Evolutionary conservation across 108 stramenopile genomes (phyloP), one percentile per base, ranked within the genome.

Genomic region (Skeletonema grethae): DNA sequence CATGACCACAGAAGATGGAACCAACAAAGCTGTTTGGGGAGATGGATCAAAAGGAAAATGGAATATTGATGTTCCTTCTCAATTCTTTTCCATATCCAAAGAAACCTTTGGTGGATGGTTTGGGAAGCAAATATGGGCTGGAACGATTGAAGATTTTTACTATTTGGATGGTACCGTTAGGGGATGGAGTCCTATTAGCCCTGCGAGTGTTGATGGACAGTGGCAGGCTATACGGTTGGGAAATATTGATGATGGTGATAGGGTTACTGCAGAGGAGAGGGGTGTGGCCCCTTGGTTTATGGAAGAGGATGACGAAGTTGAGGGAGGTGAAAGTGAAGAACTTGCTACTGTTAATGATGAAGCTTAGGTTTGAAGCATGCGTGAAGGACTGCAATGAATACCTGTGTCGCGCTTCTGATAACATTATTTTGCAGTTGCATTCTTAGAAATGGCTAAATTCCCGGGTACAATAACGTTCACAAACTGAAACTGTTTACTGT

Each of bases 161-260:
- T 95, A 65, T 76, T 48, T 88, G 67, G 78, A 87, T 65, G 94
- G 94, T 36, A 87, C 89, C 10, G 89, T 93, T 20, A 77, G 91
- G 57, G 91, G 91, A 29, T 95, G 94, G 94, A 86, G 79, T 65
- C 92, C 87, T 45, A 72, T 86, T 18, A 72, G 78, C 28, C 84
- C 90, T 0, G 91, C 91, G 31, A 73, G 81, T 48, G 89, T 95
- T 7, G 24, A 82, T 18, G 94, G 91, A 22, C 90, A 91, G 73
- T 95, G 91, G 91, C 94, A 95, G 73, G 90, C 80, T 13, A 87
- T 79, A 25, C 63, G 94, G 29, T 64, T 95, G 48, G 94, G 94
- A 57, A 70, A 68, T 45, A 38, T 71, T 36, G 62, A 79, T 53
- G 50, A 22, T 63, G 76, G 76, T 28, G 63, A 69, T 6, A 65